Evolutionary conservation across 805 yeast species (phyloP).

Genomic region (Hermanozyma aechmeae): DNA sequence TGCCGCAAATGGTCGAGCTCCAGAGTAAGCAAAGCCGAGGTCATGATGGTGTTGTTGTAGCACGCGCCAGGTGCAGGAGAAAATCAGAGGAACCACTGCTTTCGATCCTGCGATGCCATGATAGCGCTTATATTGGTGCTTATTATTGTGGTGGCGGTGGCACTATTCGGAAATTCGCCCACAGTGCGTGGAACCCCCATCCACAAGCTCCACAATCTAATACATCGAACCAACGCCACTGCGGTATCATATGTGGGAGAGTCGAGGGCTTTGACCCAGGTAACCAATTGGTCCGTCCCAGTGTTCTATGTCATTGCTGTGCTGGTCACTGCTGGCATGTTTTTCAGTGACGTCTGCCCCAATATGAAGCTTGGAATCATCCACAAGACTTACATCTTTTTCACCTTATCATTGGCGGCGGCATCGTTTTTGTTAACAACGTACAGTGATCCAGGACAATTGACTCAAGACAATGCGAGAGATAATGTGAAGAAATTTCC

Average conservation of each 20-base stretch:
- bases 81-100: too few species aligned
- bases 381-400: constrained; percentile 15
- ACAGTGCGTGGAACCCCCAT: constrained; percentile 24
- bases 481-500: constrained; percentile 13
- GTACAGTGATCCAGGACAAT: constrained; percentile 35
- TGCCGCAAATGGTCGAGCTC: constrained; percentile 16
- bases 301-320: constrained; percentile 28
- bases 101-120: too few species aligned
- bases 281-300: constrained; percentile 38
- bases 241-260: neutral
- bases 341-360: constrained; percentile 20
- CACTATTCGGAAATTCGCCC: constrained; percentile 44
- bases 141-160: constrained; percentile 13
- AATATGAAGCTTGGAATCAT: constrained; percentile 7
- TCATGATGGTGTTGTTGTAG: too few species aligned
- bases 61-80: too few species aligned
- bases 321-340: constrained; percentile 21
- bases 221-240: constrained; percentile 3
- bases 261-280: neutral
- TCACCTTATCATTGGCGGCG: constrained; percentile 23
- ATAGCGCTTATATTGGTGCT: constrained; percentile 4
- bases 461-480: constrained; percentile 7
- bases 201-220: constrained; percentile 12
- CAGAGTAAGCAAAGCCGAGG: too few species aligned
- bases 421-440: constrained; percentile 28